Conservation (phyloP, 371 early-diverging fungal species). For the Gilbertella persicaria region DNA sequence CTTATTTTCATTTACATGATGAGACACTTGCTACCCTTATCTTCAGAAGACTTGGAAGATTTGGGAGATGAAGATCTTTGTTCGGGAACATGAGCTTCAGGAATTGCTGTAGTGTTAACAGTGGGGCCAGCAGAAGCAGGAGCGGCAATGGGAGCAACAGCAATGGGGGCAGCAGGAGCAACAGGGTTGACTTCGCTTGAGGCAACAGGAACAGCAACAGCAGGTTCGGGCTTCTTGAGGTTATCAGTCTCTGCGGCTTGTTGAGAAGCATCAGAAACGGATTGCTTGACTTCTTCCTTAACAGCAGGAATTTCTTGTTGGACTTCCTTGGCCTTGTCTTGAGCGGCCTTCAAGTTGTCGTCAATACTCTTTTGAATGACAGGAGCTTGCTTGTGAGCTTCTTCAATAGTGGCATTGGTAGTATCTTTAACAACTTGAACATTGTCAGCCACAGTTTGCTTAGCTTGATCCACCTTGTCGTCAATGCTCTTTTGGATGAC, state of each 20-base stretch:
- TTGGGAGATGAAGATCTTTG: conserved; percentile 5
- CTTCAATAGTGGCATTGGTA: not conserved
- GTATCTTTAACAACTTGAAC: conserved; percentile 1
- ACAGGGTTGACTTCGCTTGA: conserved; percentile 21
- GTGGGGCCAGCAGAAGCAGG: conserved; percentile 3
- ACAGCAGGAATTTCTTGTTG: not conserved
- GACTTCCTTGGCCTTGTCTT: not conserved
- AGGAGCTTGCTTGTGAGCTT: not conserved
- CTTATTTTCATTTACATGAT: conserved; percentile 28
- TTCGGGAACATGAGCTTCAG: not conserved
- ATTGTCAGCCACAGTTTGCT: conserved; percentile 5
- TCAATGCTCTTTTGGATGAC: conserved; percentile 1
- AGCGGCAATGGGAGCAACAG: conserved; percentile 2
- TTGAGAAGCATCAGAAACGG: not conserved
- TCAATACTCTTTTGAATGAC: not conserved
- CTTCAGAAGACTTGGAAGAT: conserved; percentile 16
- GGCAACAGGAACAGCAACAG: conserved; percentile 23
- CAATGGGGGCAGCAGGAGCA: conserved; percentile 8
- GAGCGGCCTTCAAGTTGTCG: not conserved
- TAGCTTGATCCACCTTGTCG: not conserved
- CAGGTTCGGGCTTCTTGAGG: conserved; percentile 26
- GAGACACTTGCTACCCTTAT: conserved; percentile 20
- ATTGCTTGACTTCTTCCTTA: conserved; percentile 3
- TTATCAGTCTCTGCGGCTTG: not conserved
- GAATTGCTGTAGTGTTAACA: conserved; percentile 1